phyloP scores from a whole-genome alignment of 2,329 filamentous ascomycete species.

The Albophoma yamanashiensis region DNA sequence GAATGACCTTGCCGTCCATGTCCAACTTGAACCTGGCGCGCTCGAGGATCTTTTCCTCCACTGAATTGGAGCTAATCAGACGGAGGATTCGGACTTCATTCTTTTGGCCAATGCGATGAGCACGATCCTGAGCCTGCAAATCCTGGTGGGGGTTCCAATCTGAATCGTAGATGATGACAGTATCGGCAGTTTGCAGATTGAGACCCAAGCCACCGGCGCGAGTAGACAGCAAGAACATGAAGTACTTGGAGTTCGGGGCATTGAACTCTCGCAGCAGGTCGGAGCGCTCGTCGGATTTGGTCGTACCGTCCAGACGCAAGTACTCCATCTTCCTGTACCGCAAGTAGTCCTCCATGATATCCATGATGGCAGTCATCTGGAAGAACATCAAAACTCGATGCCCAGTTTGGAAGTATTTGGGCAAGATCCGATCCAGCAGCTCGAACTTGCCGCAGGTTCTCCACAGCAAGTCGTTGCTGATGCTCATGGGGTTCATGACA shows the following conservation, averaged over 20 bases:
- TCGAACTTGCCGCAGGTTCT: constrained; percentile 96
- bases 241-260: constrained; percentile 79
- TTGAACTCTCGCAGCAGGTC: constrained; percentile 87
- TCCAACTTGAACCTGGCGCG: constrained; percentile 96
- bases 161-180: constrained; percentile 98
- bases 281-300: constrained; percentile 94
- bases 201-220: constrained; percentile 96
- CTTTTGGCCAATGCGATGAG: constrained; percentile 99
- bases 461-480: constrained; percentile 91
- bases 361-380: constrained; percentile 99
- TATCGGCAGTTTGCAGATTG: constrained; percentile 95
- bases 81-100: constrained; percentile 96
- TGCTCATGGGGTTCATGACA: constrained; percentile 84
- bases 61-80: constrained; percentile 91
- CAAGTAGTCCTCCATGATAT: constrained; percentile 99
- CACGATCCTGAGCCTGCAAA: constrained; percentile 98
- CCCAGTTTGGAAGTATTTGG: constrained; percentile 83
- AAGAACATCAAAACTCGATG: constrained; percentile 99
- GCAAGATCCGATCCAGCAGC: constrained; percentile 79
- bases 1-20: constrained; percentile 99
- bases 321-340: constrained; percentile 76
- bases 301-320: constrained; percentile 88
- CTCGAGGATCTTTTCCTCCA: constrained; percentile 97
- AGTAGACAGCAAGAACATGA: constrained; percentile 97
- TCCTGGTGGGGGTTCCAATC: constrained; percentile 99